phyloP scores from a whole-genome alignment of 352 stramenopile genomes.

The Phytophthora macrochlamydospora region DNA sequence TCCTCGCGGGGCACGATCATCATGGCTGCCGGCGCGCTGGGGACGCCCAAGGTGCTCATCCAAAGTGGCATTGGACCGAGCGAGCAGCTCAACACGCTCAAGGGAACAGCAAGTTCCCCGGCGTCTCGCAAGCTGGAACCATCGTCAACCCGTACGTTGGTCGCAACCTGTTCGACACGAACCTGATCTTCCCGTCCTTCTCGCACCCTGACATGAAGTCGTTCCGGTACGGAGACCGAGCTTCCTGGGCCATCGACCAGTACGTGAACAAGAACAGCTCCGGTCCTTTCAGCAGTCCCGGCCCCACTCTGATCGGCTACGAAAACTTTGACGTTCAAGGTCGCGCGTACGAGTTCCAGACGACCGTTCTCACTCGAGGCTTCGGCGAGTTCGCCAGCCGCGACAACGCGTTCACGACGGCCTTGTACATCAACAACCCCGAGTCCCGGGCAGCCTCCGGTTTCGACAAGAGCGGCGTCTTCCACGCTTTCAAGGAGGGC shows the following conservation, averaged over 20 bases:
- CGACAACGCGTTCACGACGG: slow-evolving; percentile 32
- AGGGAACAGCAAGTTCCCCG: slow-evolving; percentile 8
- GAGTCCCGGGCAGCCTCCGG: slow-evolving; percentile 32
- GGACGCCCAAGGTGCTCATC: slow-evolving; percentile 83
- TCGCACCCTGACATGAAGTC: slow-evolving; percentile 34
- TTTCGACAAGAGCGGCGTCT: slow-evolving; percentile 18
- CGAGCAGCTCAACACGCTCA: slow-evolving; percentile 54
- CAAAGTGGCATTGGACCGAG: slow-evolving; percentile 73
- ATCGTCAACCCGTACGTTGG: slow-evolving; percentile 52
- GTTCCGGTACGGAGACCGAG: slow-evolving; percentile 34
- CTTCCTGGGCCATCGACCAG: slow-evolving; percentile 36
- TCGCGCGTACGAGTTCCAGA: slow-evolving; percentile 45
- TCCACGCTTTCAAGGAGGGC: slow-evolving; percentile 33
- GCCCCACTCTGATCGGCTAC: slow-evolving; percentile 52
- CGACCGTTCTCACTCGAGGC: slow-evolving; percentile 38
- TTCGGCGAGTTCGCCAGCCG: slow-evolving; percentile 31
- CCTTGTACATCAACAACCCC: slow-evolving; percentile 49
- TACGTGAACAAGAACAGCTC: slow-evolving; percentile 37
- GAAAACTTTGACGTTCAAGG: slow-evolving; percentile 37
- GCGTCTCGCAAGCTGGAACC: slow-evolving; percentile 13
- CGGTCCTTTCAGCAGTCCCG: slow-evolving; percentile 35
- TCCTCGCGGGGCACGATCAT: slow-evolving; percentile 62
- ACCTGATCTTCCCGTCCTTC: slow-evolving; percentile 40
- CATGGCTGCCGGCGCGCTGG: slow-evolving; percentile 68
- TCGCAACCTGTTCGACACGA: slow-evolving; percentile 44